These are phyloP conservation scores for Irpex lacteus DNA, from an alignment of 1,284 basidiomycete genomes.

Conservation along the genomic window DNA sequence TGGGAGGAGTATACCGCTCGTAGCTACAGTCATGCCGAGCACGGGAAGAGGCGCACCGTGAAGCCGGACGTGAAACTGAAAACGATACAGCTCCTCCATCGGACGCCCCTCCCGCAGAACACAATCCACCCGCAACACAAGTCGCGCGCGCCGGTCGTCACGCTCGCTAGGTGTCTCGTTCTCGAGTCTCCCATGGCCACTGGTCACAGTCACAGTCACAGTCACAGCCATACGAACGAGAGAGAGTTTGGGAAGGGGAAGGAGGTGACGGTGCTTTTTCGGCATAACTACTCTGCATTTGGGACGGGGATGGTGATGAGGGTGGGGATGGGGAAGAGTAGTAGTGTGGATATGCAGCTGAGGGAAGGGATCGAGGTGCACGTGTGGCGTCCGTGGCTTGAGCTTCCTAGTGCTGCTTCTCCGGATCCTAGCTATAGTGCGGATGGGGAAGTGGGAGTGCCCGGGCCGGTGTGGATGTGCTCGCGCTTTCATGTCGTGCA, in stretches of 20 bases:
- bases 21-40: too few relatives aligned
- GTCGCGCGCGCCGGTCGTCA: constrained; percentile 15
- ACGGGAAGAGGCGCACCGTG: too few relatives aligned
- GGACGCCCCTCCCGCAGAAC: constrained; percentile 16
- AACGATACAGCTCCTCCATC: constrained; percentile 14
- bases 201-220: too few relatives aligned
- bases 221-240: neutral
- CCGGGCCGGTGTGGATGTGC: constrained; percentile 3
- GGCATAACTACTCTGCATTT: constrained; percentile 9
- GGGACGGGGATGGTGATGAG: constrained; percentile 13
- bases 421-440: too few relatives aligned
- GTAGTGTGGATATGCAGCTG: constrained; percentile 15
- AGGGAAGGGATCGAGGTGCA: constrained; percentile 19
- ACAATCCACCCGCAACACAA: constrained; percentile 18
- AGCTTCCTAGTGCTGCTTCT: neutral
- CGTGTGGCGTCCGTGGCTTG: constrained; percentile 24
- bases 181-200: constrained; percentile 1
- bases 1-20: constrained; percentile 45
- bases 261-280: constrained; percentile 21
- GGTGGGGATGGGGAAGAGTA: constrained; percentile 1
- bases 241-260: constrained; percentile 9
- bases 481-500: constrained; percentile 2
- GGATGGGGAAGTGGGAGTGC: neutral
- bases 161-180: constrained; percentile 18
- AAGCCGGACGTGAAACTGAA: constrained; percentile 22